These are phyloP conservation scores for Naganishia antarctica DNA, from an alignment of 768 basidiomycete genomes.

Conservation along the genomic window DNA sequence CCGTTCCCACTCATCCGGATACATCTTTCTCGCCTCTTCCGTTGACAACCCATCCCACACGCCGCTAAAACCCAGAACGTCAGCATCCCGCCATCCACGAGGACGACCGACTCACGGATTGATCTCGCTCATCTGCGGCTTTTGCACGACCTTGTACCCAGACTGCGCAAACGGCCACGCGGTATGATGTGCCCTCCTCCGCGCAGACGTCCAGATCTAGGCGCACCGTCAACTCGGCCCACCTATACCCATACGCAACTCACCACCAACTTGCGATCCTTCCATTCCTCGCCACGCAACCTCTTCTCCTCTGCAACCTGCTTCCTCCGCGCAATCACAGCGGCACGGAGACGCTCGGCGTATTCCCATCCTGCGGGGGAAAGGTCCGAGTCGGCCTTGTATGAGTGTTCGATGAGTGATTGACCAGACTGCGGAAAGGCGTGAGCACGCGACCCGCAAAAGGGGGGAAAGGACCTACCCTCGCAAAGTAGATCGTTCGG, in stretches of 20 bases:
- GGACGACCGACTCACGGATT: slow-evolving; percentile 67
- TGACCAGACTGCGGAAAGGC: slow-evolving; percentile 74
- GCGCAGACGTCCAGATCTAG: slow-evolving; percentile 97
- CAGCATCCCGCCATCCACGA: neutral
- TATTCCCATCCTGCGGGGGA: slow-evolving; percentile 96
- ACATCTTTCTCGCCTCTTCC: slow-evolving; percentile 79
- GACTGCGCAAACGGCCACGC: slow-evolving; percentile 85
- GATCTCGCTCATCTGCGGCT: slow-evolving; percentile 94
- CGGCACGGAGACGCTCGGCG: slow-evolving; percentile 79
- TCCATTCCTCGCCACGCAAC: slow-evolving; percentile 55
- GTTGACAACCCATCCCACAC: slow-evolving; percentile 93
- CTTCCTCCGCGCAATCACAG: slow-evolving; percentile 75
- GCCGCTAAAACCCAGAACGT: slow-evolving; percentile 33
- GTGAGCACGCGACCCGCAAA: neutral
- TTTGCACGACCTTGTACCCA: slow-evolving; percentile 70
- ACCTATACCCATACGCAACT: slow-evolving; percentile 31
- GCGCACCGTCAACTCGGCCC: neutral
- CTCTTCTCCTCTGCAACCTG: slow-evolving; percentile 66
- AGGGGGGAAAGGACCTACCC: slow-evolving; percentile 57
- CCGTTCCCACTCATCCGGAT: slow-evolving; percentile 89
- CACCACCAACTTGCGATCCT: slow-evolving; percentile 44
- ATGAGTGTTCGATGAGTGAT: slow-evolving; percentile 95
- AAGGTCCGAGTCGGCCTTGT: slow-evolving; percentile 95
- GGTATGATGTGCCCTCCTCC: slow-evolving; percentile 86
- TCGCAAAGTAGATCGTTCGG: slow-evolving; percentile 91